Evolutionary conservation across 2,329 filamentous ascomycete genomes (phyloP).

Genomic region (Xylariaceae sp.): DNA sequence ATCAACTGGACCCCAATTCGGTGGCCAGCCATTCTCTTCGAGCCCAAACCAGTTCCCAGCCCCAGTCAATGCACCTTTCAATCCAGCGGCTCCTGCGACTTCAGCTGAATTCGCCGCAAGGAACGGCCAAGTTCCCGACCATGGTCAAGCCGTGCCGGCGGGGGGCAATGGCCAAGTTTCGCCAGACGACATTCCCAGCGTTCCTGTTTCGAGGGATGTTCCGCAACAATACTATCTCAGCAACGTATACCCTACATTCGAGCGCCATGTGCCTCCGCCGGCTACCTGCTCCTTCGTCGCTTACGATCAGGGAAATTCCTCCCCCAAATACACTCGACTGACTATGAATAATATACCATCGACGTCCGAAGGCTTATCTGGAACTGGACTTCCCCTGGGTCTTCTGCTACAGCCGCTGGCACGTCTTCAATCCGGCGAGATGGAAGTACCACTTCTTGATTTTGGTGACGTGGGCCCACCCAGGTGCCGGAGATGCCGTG

Average conservation of each 20-base stretch:
- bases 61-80: constrained; percentile 49
- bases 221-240: constrained; percentile 79
- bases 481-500: constrained; percentile 84
- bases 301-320: constrained; percentile 95
- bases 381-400: constrained; percentile 81
- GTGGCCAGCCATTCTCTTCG: constrained; percentile 24
- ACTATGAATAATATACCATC: constrained; percentile 92
- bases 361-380: constrained; percentile 70
- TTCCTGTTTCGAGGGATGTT: constrained; percentile 78
- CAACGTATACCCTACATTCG: constrained; percentile 92
- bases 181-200: constrained; percentile 86
- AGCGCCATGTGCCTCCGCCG: constrained; percentile 86
- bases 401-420: constrained; percentile 87
- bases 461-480: constrained; percentile 91
- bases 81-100: constrained; percentile 35
- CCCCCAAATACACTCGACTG: constrained; percentile 86
- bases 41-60: constrained; percentile 60
- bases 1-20: constrained; percentile 41
- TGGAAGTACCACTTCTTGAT: constrained; percentile 85
- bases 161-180: constrained; percentile 74
- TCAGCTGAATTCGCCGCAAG: constrained; percentile 44
- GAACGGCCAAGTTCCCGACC: constrained; percentile 28
- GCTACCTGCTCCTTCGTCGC: constrained; percentile 85
- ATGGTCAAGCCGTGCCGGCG: constrained; percentile 44
- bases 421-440: constrained; percentile 75